A percentile compares a stretch with the other conserved stretches of the same genome.
Evolutionary conservation across 139 green algal genomes (phyloP).

Genomic region (Chlorella sp.): DNA sequence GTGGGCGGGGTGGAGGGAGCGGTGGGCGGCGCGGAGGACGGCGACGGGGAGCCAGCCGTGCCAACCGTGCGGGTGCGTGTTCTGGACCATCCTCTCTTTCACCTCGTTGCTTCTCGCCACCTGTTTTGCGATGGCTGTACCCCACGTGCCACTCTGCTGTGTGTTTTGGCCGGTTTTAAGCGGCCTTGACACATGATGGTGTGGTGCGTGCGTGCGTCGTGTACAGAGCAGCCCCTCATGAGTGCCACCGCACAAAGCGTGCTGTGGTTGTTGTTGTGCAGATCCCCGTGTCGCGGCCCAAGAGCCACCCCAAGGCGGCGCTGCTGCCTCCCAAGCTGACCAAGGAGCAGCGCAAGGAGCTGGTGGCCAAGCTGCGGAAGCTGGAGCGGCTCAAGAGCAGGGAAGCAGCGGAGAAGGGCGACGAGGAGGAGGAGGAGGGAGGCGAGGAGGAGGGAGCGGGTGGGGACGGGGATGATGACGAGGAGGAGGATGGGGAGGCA

Average conservation of each 20-base stretch:
- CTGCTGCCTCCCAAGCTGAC: slow-evolving; percentile 6
- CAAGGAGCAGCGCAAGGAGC: slow-evolving; percentile 7
- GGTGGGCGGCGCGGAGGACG: not conserved
- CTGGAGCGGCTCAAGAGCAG: not conserved
- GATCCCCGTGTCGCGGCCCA: slow-evolving; percentile 9
- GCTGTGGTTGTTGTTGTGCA: slow-evolving; percentile 1
- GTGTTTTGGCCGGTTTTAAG: too few relatives aligned
- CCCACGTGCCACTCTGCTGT: too few relatives aligned
- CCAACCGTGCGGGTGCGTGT: not conserved
- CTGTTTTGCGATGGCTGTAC: too few relatives aligned
- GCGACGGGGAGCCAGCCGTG: not conserved
- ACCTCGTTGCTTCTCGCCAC: too few relatives aligned
- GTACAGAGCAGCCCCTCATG: too few relatives aligned
- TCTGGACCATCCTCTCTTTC: too few relatives aligned
- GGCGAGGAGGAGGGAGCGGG: not conserved
- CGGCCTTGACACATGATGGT: too few relatives aligned
- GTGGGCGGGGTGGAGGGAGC: slow-evolving; percentile 1
- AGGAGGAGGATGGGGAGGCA: not conserved
- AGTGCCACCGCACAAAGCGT: too few relatives aligned
- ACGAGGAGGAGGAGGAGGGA: not conserved
- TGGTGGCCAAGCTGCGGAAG: slow-evolving; percentile 3
- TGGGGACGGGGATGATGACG: not conserved
- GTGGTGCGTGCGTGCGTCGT: too few relatives aligned
- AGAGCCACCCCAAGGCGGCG: slow-evolving; percentile 8
- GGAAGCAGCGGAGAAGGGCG: not conserved